Evolutionary conservation across 2,329 filamentous ascomycete genomes (phyloP).

Genomic region (Arachnomyces sp.): DNA sequence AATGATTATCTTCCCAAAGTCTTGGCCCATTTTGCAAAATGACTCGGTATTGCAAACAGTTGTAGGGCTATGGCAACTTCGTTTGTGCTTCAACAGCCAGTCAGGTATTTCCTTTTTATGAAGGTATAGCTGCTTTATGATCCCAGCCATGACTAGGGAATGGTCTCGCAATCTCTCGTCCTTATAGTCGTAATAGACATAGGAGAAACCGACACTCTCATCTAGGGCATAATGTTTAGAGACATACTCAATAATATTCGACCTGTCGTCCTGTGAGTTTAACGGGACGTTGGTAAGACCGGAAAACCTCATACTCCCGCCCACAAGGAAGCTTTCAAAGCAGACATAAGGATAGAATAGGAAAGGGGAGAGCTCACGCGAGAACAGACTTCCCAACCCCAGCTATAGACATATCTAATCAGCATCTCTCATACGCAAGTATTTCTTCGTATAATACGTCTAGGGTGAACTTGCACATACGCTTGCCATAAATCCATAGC

Average conservation of each 20-base stretch:
- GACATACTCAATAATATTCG: slow-evolving; percentile 4
- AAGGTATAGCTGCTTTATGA: not conserved
- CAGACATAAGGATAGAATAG: not conserved
- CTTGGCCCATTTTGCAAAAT: not conserved
- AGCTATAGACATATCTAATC: slow-evolving; percentile 4
- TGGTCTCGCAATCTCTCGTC: not conserved
- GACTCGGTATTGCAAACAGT: not conserved
- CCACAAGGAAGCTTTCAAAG: too few species aligned
- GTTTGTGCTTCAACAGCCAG: not conserved
- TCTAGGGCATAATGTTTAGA: not conserved
- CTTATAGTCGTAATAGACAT: slow-evolving; percentile 3
- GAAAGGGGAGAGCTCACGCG: slow-evolving; percentile 2
- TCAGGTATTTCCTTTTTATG: not conserved
- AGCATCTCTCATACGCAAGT: not conserved
- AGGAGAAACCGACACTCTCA: not conserved
- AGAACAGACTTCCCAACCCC: slow-evolving; percentile 2
- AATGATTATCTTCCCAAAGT: not conserved
- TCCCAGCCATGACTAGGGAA: not conserved
- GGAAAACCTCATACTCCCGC: too few species aligned
- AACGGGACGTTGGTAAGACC: too few species aligned
- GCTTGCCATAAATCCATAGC: slow-evolving; percentile 4
- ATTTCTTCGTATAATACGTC: not conserved
- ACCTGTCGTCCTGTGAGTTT: not conserved
- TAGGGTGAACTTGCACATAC: not conserved
- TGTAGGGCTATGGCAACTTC: not conserved